Percentiles rank a stretch among this genome's conserved stretches.
Evolutionary conservation across 805 yeast genomes (phyloP).

Genomic region (Ogataea paraovalis): DNA sequence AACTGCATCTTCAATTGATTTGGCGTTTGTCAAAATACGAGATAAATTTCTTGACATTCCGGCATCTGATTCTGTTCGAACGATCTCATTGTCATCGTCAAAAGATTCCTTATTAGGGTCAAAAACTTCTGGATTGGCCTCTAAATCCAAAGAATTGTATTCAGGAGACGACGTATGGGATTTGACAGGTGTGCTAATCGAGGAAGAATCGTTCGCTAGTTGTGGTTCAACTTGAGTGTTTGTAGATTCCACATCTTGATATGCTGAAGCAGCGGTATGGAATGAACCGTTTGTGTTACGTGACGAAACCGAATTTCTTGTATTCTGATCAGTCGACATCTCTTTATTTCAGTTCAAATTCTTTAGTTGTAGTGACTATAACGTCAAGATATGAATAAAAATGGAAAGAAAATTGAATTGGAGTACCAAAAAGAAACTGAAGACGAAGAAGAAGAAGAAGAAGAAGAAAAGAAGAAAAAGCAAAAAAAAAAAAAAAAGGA

Average conservation of each 20-base stretch:
- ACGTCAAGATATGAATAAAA: too few relatives aligned
- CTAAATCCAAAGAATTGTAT: constrained; percentile 5
- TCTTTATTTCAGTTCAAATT: too few relatives aligned
- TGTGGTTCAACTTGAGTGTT: neutral
- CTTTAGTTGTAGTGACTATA: too few relatives aligned
- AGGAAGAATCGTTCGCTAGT: neutral
- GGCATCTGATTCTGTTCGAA: constrained; percentile 17
- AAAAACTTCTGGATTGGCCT: constrained; percentile 3
- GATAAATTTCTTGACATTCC: constrained; percentile 30
- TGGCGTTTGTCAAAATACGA: constrained; percentile 39
- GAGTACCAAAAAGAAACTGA: too few relatives aligned
- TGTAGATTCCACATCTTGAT: neutral
- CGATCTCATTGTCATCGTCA: constrained; percentile 5
- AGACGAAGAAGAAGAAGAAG: too few relatives aligned
- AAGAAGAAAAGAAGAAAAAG: too few relatives aligned
- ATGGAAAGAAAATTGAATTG: too few relatives aligned
- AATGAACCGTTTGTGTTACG: constrained; percentile 5
- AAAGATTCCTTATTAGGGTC: constrained; percentile 3
- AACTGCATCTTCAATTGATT: constrained; percentile 25
- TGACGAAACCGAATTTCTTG: constrained; percentile 11
- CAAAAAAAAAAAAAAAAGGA: too few relatives aligned
- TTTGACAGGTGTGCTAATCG: neutral
- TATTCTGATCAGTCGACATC: neutral
- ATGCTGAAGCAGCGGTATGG: constrained; percentile 6
- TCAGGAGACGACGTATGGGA: constrained; percentile 6